Evolutionary conservation across 768 basidiomycete genomes (phyloP).

Genomic region (Naganishia antarctica): DNA sequence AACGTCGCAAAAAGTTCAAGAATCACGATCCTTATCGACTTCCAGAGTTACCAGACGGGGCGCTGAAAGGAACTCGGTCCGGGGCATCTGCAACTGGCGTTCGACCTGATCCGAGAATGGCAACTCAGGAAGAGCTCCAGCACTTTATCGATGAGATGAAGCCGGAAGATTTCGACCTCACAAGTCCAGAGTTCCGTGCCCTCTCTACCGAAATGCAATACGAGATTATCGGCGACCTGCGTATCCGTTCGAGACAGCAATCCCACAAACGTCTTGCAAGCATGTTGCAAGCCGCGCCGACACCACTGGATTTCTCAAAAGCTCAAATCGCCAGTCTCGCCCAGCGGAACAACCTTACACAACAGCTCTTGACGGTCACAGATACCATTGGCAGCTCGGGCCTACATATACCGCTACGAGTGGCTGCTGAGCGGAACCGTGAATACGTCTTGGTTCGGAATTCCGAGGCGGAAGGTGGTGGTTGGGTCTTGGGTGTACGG

Average conservation of each 20-base stretch:
- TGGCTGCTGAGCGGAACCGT: constrained; percentile 90
- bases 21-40: constrained; percentile 79
- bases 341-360: constrained; percentile 84
- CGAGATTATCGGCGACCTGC: constrained; percentile 93
- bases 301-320: constrained; percentile 90
- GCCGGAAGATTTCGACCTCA: constrained; percentile 89
- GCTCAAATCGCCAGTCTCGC: constrained; percentile 87
- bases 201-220: constrained; percentile 95
- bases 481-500: constrained; percentile 89
- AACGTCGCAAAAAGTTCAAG: constrained; percentile 50
- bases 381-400: constrained; percentile 81
- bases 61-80: constrained; percentile 53
- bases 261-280: constrained; percentile 84
- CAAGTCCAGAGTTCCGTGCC: constrained; percentile 80
- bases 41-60: constrained; percentile 60
- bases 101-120: constrained; percentile 79
- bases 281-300: constrained; percentile 73
- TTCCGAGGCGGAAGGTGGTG: constrained; percentile 68
- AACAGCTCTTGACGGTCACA: constrained; percentile 84
- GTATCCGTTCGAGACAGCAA: constrained; percentile 88
- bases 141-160: constrained; percentile 93
- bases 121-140: constrained; percentile 90
- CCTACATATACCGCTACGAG: constrained; percentile 81
- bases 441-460: constrained; percentile 95
- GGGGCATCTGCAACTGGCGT: constrained; percentile 53